Evolutionary conservation across 306 rosid species (phyloP), one percentile per base, ranked within the genome.

Genomic region (Dalbergia oliveri): DNA sequence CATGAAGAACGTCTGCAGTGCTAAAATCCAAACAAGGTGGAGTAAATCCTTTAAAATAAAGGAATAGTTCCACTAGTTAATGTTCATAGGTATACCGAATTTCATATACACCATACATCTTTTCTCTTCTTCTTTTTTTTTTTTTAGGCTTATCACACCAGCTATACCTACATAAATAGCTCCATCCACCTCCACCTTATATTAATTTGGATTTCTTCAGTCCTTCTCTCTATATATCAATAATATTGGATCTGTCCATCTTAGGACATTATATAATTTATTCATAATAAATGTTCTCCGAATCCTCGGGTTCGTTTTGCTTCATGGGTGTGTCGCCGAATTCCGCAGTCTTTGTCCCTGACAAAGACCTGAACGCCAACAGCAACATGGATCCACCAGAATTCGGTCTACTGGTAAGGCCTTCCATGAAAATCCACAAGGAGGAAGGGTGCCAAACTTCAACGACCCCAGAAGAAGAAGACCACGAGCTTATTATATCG

Each of bases 321-420:
- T 59, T 83, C 62, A 84, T 84, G 88, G 79, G 76, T 9, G 34
- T 66, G 10, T 85, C 82, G 37, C 78, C 88, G 5, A 78, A 74
- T 72, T 72, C 88, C 13, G 50, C 74, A 39, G 72, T 79, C 56
- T 69, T 88, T 81, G 74, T 90, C 80, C 57, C 91, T 8, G 86
- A 80, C 49, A 87, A 80, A 80, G 88, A 88, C 68, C 65, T 72
- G 3, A 84, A 66, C 60, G 49, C 31, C 3, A 26, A 26, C 31
- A 26, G 82, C 61, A 23, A 86, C 45, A 45, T 53, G 53, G 73
- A 65, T 63, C 64, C 6, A 5, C 7, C 9, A 4, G 79, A 78
- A 85, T 79, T 67, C n/a, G 45, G 81, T 10, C 73, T 86, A 72
- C 11, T 79, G 59, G 76, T 79, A 0, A 76, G 69, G 26, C 77